A percentile compares a stretch with the other conserved stretches of the same genome.
phyloP scores from a whole-genome alignment of 352 stramenopile species.

The Phytophthora citricola region DNA sequence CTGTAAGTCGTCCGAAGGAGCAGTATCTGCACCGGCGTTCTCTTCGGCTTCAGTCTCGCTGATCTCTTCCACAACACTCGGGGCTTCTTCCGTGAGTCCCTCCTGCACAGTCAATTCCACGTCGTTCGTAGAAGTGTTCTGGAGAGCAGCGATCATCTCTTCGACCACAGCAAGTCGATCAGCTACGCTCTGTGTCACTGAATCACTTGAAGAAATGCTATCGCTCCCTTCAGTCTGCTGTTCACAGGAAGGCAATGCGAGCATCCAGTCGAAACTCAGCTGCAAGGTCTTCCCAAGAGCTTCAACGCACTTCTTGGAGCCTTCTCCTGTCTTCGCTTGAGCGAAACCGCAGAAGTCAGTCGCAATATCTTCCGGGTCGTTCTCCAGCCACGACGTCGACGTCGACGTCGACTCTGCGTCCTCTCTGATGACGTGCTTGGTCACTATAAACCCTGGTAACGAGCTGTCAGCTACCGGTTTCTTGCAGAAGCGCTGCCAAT shows the following conservation, averaged over 20 bases:
- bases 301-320: slow-evolving; percentile 16
- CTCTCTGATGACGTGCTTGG: slow-evolving; percentile 43
- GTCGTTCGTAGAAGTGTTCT: background rate
- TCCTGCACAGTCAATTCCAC: background rate
- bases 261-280: slow-evolving; percentile 51
- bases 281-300: slow-evolving; percentile 30
- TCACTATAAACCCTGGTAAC: slow-evolving; percentile 45
- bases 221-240: background rate
- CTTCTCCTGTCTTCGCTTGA: background rate
- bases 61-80: slow-evolving; percentile 6
- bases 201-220: background rate
- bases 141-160: slow-evolving; percentile 31
- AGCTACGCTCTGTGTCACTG: background rate
- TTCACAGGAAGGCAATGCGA: slow-evolving; percentile 35
- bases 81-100: background rate
- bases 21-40: background rate
- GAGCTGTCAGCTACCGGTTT: background rate
- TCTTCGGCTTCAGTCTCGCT: slow-evolving; percentile 1
- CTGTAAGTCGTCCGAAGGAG: background rate
- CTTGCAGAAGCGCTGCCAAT: slow-evolving; percentile 38
- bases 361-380: slow-evolving; percentile 46
- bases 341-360: slow-evolving; percentile 52
- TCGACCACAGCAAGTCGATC: slow-evolving; percentile 31
- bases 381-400: slow-evolving; percentile 43
- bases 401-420: background rate